These are phyloP conservation scores for Neurospora pannonica DNA, from an alignment of 495 filamentous ascomycete species.

Conservation along the genomic window DNA sequence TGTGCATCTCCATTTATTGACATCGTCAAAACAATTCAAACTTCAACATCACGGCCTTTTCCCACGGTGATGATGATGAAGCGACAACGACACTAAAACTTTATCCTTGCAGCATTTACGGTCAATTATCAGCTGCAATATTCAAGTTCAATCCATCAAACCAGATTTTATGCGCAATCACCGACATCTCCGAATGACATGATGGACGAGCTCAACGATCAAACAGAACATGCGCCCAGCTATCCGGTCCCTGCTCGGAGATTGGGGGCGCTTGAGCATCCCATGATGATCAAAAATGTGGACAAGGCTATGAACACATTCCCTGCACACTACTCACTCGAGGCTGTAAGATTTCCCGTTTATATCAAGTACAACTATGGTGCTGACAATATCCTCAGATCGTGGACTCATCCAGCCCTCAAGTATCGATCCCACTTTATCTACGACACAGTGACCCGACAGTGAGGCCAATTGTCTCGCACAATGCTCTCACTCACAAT, in stretches of 20 bases:
- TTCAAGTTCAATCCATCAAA: not conserved
- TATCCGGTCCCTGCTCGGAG: conserved; percentile 49
- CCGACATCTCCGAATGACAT: not conserved
- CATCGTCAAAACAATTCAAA: not conserved
- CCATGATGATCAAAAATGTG: conserved; percentile 70
- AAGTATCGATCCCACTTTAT: conserved; percentile 48
- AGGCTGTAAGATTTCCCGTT: conserved; percentile 42
- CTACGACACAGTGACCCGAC: conserved; percentile 71
- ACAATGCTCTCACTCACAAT: conserved; percentile 61
- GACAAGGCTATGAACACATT: conserved; percentile 75
- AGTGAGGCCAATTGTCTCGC: conserved; percentile 63
- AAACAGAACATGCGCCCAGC: conserved; percentile 22
- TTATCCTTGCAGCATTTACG: not conserved
- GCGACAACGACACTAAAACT: not conserved
- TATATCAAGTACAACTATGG: not conserved
- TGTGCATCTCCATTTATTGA: not conserved
- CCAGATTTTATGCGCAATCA: not conserved
- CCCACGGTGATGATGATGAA: not conserved
- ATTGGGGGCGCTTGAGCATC: conserved; percentile 79
- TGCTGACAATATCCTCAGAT: conserved; percentile 17
- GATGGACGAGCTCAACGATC: not conserved
- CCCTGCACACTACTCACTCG: conserved; percentile 54
- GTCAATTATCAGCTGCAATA: not conserved
- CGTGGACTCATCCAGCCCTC: conserved; percentile 26
- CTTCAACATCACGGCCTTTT: not conserved